Percentiles rank a stretch among this genome's conserved stretches.
Conservation (phyloP, 306 rosid species). For the Styphnolobium japonicum region DNA sequence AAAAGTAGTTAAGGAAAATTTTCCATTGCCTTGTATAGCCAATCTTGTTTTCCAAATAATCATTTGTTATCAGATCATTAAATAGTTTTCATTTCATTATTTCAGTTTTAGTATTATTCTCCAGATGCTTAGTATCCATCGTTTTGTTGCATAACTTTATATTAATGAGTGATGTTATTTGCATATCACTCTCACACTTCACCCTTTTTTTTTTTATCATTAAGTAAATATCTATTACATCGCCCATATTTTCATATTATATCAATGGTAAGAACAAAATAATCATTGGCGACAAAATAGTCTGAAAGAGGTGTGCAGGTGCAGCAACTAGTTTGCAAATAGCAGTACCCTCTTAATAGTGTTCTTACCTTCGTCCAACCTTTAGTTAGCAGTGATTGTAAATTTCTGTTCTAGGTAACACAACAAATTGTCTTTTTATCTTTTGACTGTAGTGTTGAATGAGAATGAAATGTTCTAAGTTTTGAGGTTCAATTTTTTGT, state of each 20-base stretch:
- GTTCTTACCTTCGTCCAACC: no score
- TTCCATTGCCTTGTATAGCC: not conserved
- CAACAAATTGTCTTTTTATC: no score
- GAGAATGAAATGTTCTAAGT: not conserved
- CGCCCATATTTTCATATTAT: no score
- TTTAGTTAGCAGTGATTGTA: no score
- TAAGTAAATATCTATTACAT: not conserved
- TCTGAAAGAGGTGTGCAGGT: not conserved
- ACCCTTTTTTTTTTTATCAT: no score
- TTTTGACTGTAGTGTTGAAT: no score
- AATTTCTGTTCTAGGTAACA: no score
- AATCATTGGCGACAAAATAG: not conserved
- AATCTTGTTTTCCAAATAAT: not conserved
- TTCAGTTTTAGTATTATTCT: not conserved
- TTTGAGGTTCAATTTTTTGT: not conserved
- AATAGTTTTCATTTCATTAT: not conserved
- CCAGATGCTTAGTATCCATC: not conserved
- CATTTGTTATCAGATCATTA: not conserved
- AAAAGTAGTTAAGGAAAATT: not conserved
- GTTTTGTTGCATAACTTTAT: not conserved
- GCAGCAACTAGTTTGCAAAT: not conserved
- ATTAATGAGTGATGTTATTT: not conserved
- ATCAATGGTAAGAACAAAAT: not conserved
- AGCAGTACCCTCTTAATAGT: no score
- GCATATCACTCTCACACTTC: not conserved